Evolutionary conservation across 768 basidiomycete species (phyloP), one percentile per base, ranked within the genome.

Genomic region (Naematelia encephala): DNA sequence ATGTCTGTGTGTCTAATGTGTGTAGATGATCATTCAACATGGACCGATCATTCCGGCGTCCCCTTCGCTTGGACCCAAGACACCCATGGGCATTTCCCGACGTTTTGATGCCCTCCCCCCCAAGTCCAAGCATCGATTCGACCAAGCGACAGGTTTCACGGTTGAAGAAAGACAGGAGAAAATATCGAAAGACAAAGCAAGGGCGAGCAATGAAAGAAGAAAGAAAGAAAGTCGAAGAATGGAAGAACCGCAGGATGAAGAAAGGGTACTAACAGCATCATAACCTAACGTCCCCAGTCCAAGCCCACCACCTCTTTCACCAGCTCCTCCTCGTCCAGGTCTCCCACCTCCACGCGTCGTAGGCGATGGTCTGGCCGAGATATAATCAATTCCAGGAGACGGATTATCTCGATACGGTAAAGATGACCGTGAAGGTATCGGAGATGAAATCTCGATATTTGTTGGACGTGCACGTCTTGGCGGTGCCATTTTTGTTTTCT

Each of bases 191-290:
- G n/a, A n/a, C n/a, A n/a, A n/a, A n/a, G n/a, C n/a, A n/a, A n/a
- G n/a, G n/a, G n/a, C n/a, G n/a, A n/a, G n/a, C n/a, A n/a, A n/a
- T n/a, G 22, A 13, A 45, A 44, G 54, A 10, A 25, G 34, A 16
- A 25, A 21, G 52, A 42, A 47, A 21, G 10, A 19, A 5, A 21
- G 46, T 47, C 46, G n/a, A 47, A 11, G 46, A 19, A 47, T 5
- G n/a, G n/a, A 11, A 47, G n/a, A 19, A 19, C 19, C 46, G 8
- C 46, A 47, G 5, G 22, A 27, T 25, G 50, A 28, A 19, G 34
- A 27, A 49, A 29, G 10, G 30, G 13, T 19, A 57, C 56, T 57
- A 28, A 57, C 56, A 26, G 46, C 56, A 14, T 49, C 25, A 49
- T 29, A 26, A 21, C 21, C 34, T n/a, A 21, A 14, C 56, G 49